A percentile compares a stretch with the other conserved stretches of the same genome.
Evolutionary conservation across 441 rosid genomes (phyloP).

Genomic region (Euphorbia celastroides): DNA sequence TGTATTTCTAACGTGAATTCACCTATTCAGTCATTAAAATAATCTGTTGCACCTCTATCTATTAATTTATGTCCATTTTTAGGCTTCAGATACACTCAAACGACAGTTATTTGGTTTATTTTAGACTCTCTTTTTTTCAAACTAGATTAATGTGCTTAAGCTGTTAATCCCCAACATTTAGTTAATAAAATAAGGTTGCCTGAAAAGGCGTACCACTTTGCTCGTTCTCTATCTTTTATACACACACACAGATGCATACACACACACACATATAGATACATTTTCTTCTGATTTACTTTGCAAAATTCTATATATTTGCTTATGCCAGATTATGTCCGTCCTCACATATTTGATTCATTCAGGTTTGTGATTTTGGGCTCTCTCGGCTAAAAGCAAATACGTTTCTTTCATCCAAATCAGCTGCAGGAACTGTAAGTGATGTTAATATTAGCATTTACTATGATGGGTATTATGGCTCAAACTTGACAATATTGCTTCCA

Average conservation of each 20-base stretch:
- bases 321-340: slow-evolving; percentile 1
- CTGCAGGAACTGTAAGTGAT: slow-evolving; percentile 98
- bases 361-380: slow-evolving; percentile 99
- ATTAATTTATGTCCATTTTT: background rate
- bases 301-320: too few relatives aligned
- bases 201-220: background rate
- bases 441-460: slow-evolving; percentile 12
- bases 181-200: background rate
- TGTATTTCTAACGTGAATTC: too few relatives aligned
- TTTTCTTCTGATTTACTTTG: too few relatives aligned
- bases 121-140: background rate
- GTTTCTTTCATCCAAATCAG: slow-evolving; percentile 93
- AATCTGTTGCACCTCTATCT: background rate
- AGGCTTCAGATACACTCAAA: background rate
- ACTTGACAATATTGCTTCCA: slow-evolving; percentile 19
- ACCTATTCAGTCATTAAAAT: background rate
- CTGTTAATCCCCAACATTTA: background rate
- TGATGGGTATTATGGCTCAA: slow-evolving; percentile 4
- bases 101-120: background rate
- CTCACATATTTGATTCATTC: slow-evolving; percentile 22
- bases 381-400: slow-evolving; percentile 94
- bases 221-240: slow-evolving; percentile 12
- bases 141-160: background rate
- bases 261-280: too few relatives aligned
- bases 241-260: too few relatives aligned